Conservation (phyloP, 306 rosid species). For the Pterocarpus santalinus region DNA sequence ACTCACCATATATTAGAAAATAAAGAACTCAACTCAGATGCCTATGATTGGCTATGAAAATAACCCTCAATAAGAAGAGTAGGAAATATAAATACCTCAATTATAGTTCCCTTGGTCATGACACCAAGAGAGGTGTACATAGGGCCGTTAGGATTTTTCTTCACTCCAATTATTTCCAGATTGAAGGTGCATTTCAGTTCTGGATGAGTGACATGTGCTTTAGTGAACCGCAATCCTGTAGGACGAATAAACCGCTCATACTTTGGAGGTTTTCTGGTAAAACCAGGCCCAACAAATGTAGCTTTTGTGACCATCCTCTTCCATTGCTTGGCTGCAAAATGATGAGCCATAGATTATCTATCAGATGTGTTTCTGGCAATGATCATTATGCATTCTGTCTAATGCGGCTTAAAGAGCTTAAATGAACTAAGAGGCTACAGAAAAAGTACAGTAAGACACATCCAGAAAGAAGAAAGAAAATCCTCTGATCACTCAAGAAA, state of each 20-base stretch:
- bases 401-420: background rate
- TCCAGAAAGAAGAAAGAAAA: conserved; percentile 14
- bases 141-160: conserved; percentile 94
- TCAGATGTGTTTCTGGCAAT: conserved; percentile 17
- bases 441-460: background rate
- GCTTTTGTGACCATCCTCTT: conserved; percentile 98
- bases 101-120: conserved; percentile 88
- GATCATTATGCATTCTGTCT: background rate
- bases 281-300: conserved; percentile 90
- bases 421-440: background rate
- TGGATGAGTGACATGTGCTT: conserved; percentile 97
- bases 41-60: background rate
- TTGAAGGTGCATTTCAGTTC: conserved; percentile 94
- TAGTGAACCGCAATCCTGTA: conserved; percentile 83
- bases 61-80: conserved; percentile 12
- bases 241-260: conserved; percentile 95
- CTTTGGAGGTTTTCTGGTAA: conserved; percentile 96
- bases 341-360: conserved; percentile 16
- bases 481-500: conserved; percentile 9
- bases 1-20: background rate
- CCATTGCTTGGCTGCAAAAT: conserved; percentile 88
- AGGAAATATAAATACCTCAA: conserved; percentile 67
- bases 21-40: too few species aligned
- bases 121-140: conserved; percentile 95
- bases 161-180: conserved; percentile 87